These are phyloP conservation scores for Globisporangium alternatum DNA, from an alignment of 352 stramenopile genomes.

Conservation along the genomic window DNA sequence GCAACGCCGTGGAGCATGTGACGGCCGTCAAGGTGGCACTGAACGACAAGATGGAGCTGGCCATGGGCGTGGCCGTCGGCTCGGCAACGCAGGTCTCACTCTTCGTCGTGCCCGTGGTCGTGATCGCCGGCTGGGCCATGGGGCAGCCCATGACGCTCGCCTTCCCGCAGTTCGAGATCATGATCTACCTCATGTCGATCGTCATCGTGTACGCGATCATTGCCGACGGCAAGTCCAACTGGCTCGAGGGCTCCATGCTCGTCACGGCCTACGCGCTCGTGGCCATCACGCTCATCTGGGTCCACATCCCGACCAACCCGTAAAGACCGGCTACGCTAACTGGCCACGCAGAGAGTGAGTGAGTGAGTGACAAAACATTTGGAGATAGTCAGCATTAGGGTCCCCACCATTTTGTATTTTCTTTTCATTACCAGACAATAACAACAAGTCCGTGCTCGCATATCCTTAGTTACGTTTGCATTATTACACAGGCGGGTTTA, in stretches of 20 bases:
- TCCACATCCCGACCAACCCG: conserved; percentile 55
- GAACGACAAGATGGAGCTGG: conserved; percentile 98
- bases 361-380: no score
- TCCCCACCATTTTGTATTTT: neutral
- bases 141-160: conserved; percentile 94
- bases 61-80: conserved; percentile 97
- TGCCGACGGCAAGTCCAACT: conserved; percentile 90
- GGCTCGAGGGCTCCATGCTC: conserved; percentile 90
- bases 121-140: conserved; percentile 93
- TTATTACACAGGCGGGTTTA: conserved; percentile 14
- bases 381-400: no score
- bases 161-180: conserved; percentile 96
- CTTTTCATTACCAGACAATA: neutral
- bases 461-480: conserved; percentile 2
- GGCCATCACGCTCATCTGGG: conserved; percentile 76
- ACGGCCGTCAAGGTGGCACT: conserved; percentile 96
- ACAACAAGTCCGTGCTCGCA: neutral
- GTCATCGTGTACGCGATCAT: conserved; percentile 94
- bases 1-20: conserved; percentile 98
- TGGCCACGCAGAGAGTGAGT: neutral
- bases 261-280: conserved; percentile 91
- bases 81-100: conserved; percentile 96
- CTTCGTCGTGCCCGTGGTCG: conserved; percentile 95
- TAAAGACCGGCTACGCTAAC: neutral
- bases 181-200: conserved; percentile 94